These are phyloP conservation scores for Biscutella laevigata DNA, from an alignment of 441 rosid species.

Conservation along the genomic window DNA sequence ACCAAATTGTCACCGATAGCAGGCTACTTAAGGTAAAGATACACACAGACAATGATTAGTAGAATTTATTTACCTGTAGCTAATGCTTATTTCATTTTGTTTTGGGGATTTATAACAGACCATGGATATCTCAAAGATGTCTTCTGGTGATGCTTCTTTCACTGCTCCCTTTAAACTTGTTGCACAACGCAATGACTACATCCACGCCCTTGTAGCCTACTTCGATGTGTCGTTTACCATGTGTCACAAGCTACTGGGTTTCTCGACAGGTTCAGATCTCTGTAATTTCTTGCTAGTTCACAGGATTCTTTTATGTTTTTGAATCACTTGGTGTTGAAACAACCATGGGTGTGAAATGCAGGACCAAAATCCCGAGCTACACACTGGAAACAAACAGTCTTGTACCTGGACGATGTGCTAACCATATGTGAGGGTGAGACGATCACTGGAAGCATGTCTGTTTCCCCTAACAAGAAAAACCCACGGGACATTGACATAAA, in stretches of 20 bases:
- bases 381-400: slow-evolving; percentile 95
- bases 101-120: slow-evolving; percentile 36
- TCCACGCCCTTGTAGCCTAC: slow-evolving; percentile 94
- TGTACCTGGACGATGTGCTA: slow-evolving; percentile 85
- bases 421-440: slow-evolving; percentile 91
- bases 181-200: slow-evolving; percentile 85
- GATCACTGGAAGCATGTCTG: slow-evolving; percentile 74
- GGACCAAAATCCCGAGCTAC: slow-evolving; percentile 55
- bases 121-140: slow-evolving; percentile 94
- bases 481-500: slow-evolving; percentile 86
- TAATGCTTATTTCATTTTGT: slow-evolving; percentile 13
- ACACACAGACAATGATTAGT: not conserved
- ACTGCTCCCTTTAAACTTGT: slow-evolving; percentile 88
- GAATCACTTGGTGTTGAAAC: slow-evolving; percentile 26
- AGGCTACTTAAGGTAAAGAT: slow-evolving; percentile 65
- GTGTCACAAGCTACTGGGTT: slow-evolving; percentile 86
- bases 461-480: slow-evolving; percentile 79
- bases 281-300: not conserved
- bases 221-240: slow-evolving; percentile 91
- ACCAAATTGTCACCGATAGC: slow-evolving; percentile 79
- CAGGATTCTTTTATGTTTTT: not conserved
- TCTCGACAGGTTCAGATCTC: slow-evolving; percentile 71
- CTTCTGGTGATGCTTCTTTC: slow-evolving; percentile 90
- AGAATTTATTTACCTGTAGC: not conserved
- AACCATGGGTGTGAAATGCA: slow-evolving; percentile 21